These are phyloP conservation scores for Pluteus cervinus DNA, from an alignment of 768 basidiomycete genomes.

Conservation along the genomic window DNA sequence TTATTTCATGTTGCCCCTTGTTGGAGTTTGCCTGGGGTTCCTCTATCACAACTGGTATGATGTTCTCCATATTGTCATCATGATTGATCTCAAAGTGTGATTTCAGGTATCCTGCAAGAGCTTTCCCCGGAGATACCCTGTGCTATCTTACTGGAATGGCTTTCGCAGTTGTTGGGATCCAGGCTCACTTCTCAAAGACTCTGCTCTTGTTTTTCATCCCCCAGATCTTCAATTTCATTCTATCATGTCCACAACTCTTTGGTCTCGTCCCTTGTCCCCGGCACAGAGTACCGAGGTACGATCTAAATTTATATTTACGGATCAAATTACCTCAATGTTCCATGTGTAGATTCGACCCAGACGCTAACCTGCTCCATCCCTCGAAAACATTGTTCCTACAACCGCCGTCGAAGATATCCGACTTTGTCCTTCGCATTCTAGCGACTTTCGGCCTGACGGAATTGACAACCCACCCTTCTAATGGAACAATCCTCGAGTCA, in stretches of 20 bases:
- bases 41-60: slow-evolving; percentile 93
- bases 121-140: slow-evolving; percentile 94
- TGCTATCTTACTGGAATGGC: slow-evolving; percentile 99
- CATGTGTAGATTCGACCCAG: slow-evolving; percentile 57
- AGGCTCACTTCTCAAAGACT: slow-evolving; percentile 97
- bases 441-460: slow-evolving; percentile 61
- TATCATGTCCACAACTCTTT: slow-evolving; percentile 93
- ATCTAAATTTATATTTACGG: slow-evolving; percentile 2
- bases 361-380: slow-evolving; percentile 74
- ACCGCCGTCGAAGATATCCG: slow-evolving; percentile 50
- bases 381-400: slow-evolving; percentile 59
- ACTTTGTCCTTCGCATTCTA: slow-evolving; percentile 52
- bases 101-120: slow-evolving; percentile 91
- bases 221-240: slow-evolving; percentile 95
- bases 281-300: slow-evolving; percentile 87
- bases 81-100: slow-evolving; percentile 6
- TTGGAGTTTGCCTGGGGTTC: slow-evolving; percentile 86
- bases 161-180: slow-evolving; percentile 95
- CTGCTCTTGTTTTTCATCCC: slow-evolving; percentile 95
- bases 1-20: slow-evolving; percentile 95
- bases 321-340: slow-evolving; percentile 4
- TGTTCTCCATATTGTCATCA: neutral
- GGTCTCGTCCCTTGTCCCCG: slow-evolving; percentile 91
- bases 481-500: slow-evolving; percentile 55
- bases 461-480: slow-evolving; percentile 48